A percentile compares a stretch with the other conserved stretches of the same genome.
These are phyloP conservation scores for Fusarium albidum DNA, from an alignment of 2,329 filamentous ascomycete species.

Conservation along the genomic window DNA sequence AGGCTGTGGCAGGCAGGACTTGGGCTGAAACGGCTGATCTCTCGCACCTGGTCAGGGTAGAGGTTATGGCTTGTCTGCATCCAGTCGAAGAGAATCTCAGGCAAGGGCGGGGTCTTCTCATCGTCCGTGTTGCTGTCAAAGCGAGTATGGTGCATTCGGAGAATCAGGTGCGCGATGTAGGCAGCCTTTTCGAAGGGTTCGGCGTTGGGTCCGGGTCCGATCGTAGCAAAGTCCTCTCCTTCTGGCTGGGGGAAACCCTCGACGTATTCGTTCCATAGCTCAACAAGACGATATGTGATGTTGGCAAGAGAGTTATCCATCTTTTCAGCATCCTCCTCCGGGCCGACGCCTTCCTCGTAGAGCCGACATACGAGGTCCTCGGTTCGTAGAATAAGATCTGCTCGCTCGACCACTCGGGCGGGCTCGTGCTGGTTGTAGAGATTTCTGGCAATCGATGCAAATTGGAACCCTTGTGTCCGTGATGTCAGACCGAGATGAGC, in stretches of 20 bases:
- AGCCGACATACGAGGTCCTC: constrained; percentile 74
- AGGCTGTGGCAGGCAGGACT: constrained; percentile 78
- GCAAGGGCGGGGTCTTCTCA: constrained; percentile 64
- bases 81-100: constrained; percentile 85
- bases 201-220: constrained; percentile 70
- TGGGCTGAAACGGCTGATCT: constrained; percentile 70
- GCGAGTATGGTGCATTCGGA: constrained; percentile 78
- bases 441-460: constrained; percentile 76
- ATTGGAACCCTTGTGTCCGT: constrained; percentile 67
- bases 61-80: constrained; percentile 78
- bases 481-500: constrained; percentile 51
- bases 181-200: constrained; percentile 77
- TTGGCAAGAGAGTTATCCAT: constrained; percentile 65
- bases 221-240: constrained; percentile 65
- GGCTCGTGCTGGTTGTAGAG: constrained; percentile 65
- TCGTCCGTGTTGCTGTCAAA: constrained; percentile 50
- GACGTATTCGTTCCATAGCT: constrained; percentile 64
- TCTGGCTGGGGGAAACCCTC: constrained; percentile 57
- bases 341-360: constrained; percentile 68
- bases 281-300: constrained; percentile 59
- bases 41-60: constrained; percentile 71
- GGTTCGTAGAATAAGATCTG: constrained; percentile 76
- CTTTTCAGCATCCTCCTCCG: constrained; percentile 62
- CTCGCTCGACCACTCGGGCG: constrained; percentile 72
- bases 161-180: constrained; percentile 79